Evolutionary conservation across 2,329 filamentous ascomycete genomes (phyloP), one percentile per base, ranked within the genome.

Genomic region (Curvularia sp.): DNA sequence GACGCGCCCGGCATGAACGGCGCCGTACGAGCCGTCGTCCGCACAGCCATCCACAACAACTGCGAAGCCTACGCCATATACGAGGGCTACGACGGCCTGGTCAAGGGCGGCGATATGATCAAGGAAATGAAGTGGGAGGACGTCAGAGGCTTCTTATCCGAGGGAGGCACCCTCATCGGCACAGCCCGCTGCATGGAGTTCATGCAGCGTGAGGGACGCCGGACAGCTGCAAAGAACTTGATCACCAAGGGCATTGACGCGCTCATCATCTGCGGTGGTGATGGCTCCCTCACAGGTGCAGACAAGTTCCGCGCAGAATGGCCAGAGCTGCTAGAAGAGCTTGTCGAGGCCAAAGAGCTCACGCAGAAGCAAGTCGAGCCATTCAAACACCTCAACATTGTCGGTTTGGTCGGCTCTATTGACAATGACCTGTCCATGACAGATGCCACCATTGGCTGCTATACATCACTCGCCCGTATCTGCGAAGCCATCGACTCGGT

Each of bases 401-500:
- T 98, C 53, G 95, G 95, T 48, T 83, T 98, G 51, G 95, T 99
- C 28, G 95, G 95, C 57, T 97, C 93, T 53, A 99, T 99, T 74
- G 95, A 99, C 84, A 99, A 99, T 75, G 95, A 99, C 75, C 90
- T 99, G 79, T 96, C 93, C 49, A 92, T 92, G 64, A 99, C 95
- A 12, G 95, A 99, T 78, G 94, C 95, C 58, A 99, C 95, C 31
- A 97, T 99, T 75, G 95, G 95, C 55, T 96, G 92, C 77, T 98
- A 97, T 81, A 97, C 93, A 43, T 95, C 95, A 24, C 86, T 99
- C 55, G 88, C 90, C 48, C 89, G 94, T 59, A 97, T 99, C 69
- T 98, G 94, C 80, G 91, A 97, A 76, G 92, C 94, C 74, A 92
- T 99, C 58, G 95, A 99, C 81, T 94, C 93, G 74, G 96, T 99